Evolutionary conservation across 441 rosid species (phyloP), one percentile per base, ranked within the genome.

Genomic region (Arabidopsis lyrata): DNA sequence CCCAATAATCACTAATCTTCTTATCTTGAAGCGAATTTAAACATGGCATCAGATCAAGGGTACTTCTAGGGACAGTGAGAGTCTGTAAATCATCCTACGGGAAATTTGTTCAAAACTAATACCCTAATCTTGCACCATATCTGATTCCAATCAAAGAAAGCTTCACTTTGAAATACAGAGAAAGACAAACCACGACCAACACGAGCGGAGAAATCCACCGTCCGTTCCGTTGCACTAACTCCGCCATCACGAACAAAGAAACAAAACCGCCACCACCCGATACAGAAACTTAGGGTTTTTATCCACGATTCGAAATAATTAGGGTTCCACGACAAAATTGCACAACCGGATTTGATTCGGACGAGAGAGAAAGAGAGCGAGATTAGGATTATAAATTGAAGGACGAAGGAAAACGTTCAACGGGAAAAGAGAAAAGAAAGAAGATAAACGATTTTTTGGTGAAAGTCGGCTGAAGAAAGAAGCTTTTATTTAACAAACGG

Each of bases 161-260:
- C 63, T 70, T 50, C 42, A 58, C 63, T 70, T 58, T 71, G 31
- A 36, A 45, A 45, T 3, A 27, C 44, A 64, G 32, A 70, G 67
- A 44, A 41, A 9, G 35, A 74, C 76, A 54, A 34, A 93, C 98
- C 99, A 93, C 97, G 88, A 66, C 83, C 76, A 72, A 96, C 87
- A 35, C 91, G 85, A 65, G 87, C 72, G 56, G 98, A 90, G 82
- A 95, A 91, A 41, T 86, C 90, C 65, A 91, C 94, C 77, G 97
- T n/a, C n/a, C n/a, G n/a, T n/a, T 88, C 62, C 90, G 89, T 66
- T 93, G 93, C 94, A 97, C 97, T 72, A 91, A 73, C 70, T 90
- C 98, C 57, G 89, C 90, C 98, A 89, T 90, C 56, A 73, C 81
- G 74, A 49, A 67, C 56, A 65, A 45, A 49, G 12, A 8, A 16